Evolutionary conservation across 139 green algal genomes (phyloP), one percentile per base, ranked within the genome.

Genomic region (Dunaliella sp.): DNA sequence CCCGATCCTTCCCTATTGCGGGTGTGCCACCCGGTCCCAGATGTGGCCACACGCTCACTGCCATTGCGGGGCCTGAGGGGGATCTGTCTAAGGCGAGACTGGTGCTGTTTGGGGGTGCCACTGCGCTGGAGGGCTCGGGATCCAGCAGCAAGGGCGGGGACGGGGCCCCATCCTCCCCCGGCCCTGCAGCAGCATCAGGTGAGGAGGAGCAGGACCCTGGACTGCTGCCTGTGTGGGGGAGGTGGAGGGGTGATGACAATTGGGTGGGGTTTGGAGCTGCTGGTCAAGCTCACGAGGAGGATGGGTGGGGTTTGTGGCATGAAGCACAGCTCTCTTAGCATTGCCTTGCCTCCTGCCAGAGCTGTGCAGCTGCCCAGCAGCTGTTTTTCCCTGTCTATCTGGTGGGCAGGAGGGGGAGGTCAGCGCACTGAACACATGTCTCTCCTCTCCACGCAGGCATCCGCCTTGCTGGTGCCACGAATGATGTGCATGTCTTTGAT

Each of bases 401-500:
- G n/a, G n/a, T n/a, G n/a, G n/a, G n/a, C n/a, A n/a, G n/a, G n/a
- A n/a, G 80, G n/a, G n/a, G n/a, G n/a, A n/a, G n/a, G n/a, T n/a
- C n/a, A n/a, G n/a, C n/a, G n/a, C n/a, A n/a, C 74, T 82, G 3
- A 82, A 26, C 38, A 34, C 2, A 36, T 7, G 2, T 25, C 37
- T 30, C 16, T 76, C 80, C 79, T 26, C 81, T 35, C 3, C 37
- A 73, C 88, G 82, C 92, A 94, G 95, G 95, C 73, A 98, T 98
- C 73, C 89, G 96, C 1, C 90, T 99, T 28, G 95, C 96, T 0
- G 96, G 97, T 1, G 97, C 97, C 0, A 99, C 97, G 22, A 96
- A 95, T 74, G 96, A 98, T 85, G 95, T 98, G 36, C 96, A 98
- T 88, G 93, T 98, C 25, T 96, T 98, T 88, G 96, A 99, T 83